Evolutionary conservation across 176 grass and related monocot species (phyloP).

Genomic region (Pontederia crassipes): DNA sequence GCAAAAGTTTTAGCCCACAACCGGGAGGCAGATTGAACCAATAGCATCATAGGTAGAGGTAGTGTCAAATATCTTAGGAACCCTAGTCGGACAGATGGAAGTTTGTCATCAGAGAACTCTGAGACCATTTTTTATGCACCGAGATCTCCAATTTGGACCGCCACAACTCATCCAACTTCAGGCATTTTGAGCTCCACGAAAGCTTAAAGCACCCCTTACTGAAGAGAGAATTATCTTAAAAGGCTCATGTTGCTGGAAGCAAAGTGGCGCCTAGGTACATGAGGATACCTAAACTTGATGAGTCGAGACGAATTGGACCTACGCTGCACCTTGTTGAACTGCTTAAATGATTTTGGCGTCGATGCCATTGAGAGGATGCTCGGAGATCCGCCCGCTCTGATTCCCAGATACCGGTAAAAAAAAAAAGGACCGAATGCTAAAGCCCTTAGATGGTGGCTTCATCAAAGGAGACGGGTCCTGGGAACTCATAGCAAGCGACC

Average conservation of each 20-base stretch:
- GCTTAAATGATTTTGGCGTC: constrained; percentile 59
- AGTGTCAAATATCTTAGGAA: constrained; percentile 81
- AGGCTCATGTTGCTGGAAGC: constrained; percentile 56
- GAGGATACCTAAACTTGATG: constrained; percentile 36
- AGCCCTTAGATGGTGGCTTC: constrained; percentile 7
- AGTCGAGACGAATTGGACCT: constrained; percentile 65
- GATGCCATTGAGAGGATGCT: constrained; percentile 75
- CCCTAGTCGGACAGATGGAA: constrained; percentile 61
- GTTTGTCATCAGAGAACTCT: constrained; percentile 60
- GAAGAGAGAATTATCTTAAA: constrained; percentile 69
- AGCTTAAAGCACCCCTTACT: constrained; percentile 49
- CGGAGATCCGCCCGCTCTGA: constrained; percentile 23
- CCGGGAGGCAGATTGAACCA: constrained; percentile 72
- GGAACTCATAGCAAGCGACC: constrained; percentile 19
- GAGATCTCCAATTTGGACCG: constrained; percentile 85
- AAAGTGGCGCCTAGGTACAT: constrained; percentile 54
- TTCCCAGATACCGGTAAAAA: too few relatives aligned
- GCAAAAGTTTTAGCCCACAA: constrained; percentile 76
- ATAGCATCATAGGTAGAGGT: constrained; percentile 52
- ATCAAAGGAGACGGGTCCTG: constrained; percentile 11
- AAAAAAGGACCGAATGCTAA: constrained; percentile 5
- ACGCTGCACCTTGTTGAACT: constrained; percentile 68
- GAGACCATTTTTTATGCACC: constrained; percentile 68
- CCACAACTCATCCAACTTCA: constrained; percentile 73
- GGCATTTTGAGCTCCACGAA: constrained; percentile 46